Base-by-base conservation (phyloP, 176 grass and related monocot species). In the Carex scoparia region DNA sequence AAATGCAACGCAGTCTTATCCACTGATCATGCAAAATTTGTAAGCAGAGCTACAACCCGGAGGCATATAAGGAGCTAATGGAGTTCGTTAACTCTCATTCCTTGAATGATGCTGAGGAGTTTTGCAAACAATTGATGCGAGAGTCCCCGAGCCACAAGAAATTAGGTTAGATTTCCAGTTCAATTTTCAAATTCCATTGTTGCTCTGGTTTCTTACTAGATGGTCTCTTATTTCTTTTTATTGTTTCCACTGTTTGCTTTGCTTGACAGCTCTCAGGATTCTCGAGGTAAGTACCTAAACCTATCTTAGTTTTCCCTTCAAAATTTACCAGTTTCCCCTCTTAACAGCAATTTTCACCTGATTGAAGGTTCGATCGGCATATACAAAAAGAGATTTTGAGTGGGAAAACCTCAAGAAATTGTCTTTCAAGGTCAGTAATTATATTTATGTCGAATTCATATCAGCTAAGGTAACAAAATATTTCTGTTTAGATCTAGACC, bases 381-480 rank as follows among this genome's bases (percentile, higher is more conserved):
- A 98, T 85, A 63, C 84, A 3, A 94, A 98, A 59, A 87, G 32
- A 32, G 95, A 98, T 91, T 98, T 98, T 65, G 95, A 98, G 88
- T 98, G 92, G 95, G 95, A 98, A 13, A 98, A 94, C 33, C 83
- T 98, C 37, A 85, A 94, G 74, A 94, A 91, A 31, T 88, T 98
- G 81, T 89, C 92, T 3, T 94, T 94, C 61, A 91, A 93, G 92
- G 92, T 94, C 48, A 3, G 12, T 38, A 58, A 30, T 11, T 35
- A 35, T 3, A 35, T 35, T 35, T 1, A 35, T 35, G 33, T 35
- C 3, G 38, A 40, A 40, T 40, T 40, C 38, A 40, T 40, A 40
- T 40, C 38, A 40, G 4, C 38, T 6, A 40, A 40, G 38, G 38
- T 40, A 40, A 40, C 4, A 40, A 40, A 40, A 40, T 40, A 40